Conservation (phyloP, 2,329 filamentous ascomycete genomes). For the Metarhizium guizhouense region DNA sequence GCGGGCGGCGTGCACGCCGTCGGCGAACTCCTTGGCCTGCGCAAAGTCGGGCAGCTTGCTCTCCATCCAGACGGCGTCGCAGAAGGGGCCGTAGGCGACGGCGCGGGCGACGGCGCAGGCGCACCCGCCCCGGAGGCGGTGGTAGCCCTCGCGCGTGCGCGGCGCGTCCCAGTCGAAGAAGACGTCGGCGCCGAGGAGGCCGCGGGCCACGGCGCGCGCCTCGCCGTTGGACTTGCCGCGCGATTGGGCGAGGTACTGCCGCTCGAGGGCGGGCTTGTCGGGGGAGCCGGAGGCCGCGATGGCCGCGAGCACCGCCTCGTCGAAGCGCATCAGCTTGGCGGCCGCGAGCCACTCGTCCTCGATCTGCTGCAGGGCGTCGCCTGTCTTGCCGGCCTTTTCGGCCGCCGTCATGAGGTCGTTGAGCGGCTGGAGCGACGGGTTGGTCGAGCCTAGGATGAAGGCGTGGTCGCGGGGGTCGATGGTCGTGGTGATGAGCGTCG, state of each 20-base stretch:
- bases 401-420: slow-evolving; percentile 86
- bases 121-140: slow-evolving; percentile 84
- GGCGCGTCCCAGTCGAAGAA: slow-evolving; percentile 95
- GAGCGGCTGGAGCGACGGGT: slow-evolving; percentile 73
- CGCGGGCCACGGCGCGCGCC: slow-evolving; percentile 69
- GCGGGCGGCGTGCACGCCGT: slow-evolving; percentile 88
- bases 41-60: slow-evolving; percentile 87
- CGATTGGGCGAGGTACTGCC: slow-evolving; percentile 55
- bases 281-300: slow-evolving; percentile 59
- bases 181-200: slow-evolving; percentile 69
- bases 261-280: slow-evolving; percentile 60
- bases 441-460: slow-evolving; percentile 87
- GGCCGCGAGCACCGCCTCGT: slow-evolving; percentile 76
- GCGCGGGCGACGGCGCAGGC: slow-evolving; percentile 87
- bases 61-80: slow-evolving; percentile 99
- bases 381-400: slow-evolving; percentile 72
- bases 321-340: slow-evolving; percentile 78
- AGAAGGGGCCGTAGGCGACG: slow-evolving; percentile 84
- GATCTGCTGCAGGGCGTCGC: slow-evolving; percentile 75
- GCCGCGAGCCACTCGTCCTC: slow-evolving; percentile 81
- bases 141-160: slow-evolving; percentile 89
- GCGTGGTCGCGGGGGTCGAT: slow-evolving; percentile 93
- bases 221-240: slow-evolving; percentile 84
- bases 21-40: slow-evolving; percentile 88
- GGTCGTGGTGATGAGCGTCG: slow-evolving; percentile 91